Base-by-base conservation (phyloP, 192 early-diverging fungal species). In the Tieghemiomyces parasiticus region DNA sequence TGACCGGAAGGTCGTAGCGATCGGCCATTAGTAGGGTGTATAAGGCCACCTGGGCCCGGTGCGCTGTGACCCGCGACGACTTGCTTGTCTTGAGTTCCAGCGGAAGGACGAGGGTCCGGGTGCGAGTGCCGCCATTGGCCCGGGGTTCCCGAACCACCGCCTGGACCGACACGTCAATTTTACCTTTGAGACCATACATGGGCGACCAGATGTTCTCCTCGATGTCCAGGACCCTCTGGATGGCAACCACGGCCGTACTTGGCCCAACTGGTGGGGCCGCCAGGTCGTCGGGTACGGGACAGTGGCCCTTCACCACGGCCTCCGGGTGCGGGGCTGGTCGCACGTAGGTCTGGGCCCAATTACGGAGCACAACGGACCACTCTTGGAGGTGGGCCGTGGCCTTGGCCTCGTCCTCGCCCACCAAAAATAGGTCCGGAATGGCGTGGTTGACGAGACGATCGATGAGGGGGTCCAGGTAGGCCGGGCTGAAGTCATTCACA, bases 161-260 rank as follows among this genome's bases (percentile, higher is more conserved):
- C 58, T 80, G 63, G 2, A 89, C 45, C 0, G 85, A 84, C 28
- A 85, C 81, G 63, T 97, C 93, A 28, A 97, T 78, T 62, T 88
- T 92, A 26, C 95, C 95, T 58, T 94, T 94, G 20, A 97, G 70
- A 0, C 95, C 95, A 73, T 81, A 95, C 64, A 71, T 89, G 10
- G 90, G 87, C 32, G 91, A 91, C 90, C 90, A 95, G 26, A 93
- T 75, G 51, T 81, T 81, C 59, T 97, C 93, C 65, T 97, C 95
- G 61, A 94, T 86, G 60, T 91, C 86, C 38, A 93, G 60, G 0
- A 91, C 69, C 49, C 85, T 84, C 28, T 71, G 74, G 26, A 96
- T 71, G 28, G 79, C 71, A 19, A 48, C 4, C 4, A 25, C n/a
- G 47, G 47, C 10, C 50, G 28, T 14, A 28, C 50, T 20, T 6